phyloP scores from a whole-genome alignment of 306 rosid genomes.

The Comarum palustre region DNA sequence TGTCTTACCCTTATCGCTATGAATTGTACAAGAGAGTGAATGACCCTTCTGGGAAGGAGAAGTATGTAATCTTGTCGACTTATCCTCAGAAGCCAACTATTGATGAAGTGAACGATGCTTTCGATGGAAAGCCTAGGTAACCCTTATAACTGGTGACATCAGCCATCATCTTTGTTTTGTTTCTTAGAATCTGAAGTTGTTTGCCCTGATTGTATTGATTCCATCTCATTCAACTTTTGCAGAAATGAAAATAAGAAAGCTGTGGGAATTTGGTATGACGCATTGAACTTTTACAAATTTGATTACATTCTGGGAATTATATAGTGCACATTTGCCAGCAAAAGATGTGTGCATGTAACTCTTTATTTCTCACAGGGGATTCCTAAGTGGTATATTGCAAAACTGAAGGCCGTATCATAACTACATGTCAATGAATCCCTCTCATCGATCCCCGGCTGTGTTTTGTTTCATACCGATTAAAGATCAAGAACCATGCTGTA shows the following conservation, averaged over 20 bases:
- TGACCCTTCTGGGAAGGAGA: constrained; percentile 64
- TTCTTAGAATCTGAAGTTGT: not conserved
- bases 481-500: too few species aligned
- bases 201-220: constrained; percentile 22
- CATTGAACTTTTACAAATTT: not conserved
- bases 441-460: too few species aligned
- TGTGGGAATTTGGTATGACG: constrained; percentile 66
- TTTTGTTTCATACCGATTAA: too few species aligned
- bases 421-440: not conserved
- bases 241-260: constrained; percentile 49
- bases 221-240: constrained; percentile 25
- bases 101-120: constrained; percentile 70
- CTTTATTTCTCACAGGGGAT: constrained; percentile 46
- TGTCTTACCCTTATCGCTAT: constrained; percentile 60
- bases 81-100: constrained; percentile 57
- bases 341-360: constrained; percentile 9
- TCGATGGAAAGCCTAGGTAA: constrained; percentile 71
- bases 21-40: constrained; percentile 88
- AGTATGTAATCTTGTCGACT: constrained; percentile 54
- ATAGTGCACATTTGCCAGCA: not conserved
- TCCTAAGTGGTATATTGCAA: constrained; percentile 48
- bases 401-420: not conserved
- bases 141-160: not conserved
- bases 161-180: constrained; percentile 7
- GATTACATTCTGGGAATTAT: too few species aligned